Evolutionary conservation across 1,139 yeast genomes (phyloP), one percentile per base, ranked within the genome.

Genomic region (Eremothecium cymbalariae): DNA sequence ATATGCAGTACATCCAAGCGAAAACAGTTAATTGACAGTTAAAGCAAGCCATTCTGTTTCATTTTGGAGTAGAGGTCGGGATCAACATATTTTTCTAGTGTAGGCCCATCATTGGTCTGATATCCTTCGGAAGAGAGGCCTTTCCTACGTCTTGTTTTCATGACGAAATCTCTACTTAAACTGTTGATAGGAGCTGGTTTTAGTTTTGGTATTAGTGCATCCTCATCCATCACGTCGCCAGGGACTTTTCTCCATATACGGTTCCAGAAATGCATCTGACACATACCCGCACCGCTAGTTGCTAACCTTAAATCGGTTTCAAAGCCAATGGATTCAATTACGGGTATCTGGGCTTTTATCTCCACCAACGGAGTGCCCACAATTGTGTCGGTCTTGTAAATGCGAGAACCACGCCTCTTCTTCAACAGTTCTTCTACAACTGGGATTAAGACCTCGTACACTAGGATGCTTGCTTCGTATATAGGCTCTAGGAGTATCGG

Each of bases 401-500:
- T 65, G 17, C 58, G 47, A 2, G 80, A 83, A 18, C 80, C 80
- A 48, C 98, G 70, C 52, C 98, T 70, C 37, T 64, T 66, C 6
- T 62, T 60, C 13, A 90, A 51, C 6, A 81, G 56, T 30, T 69
- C 68, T 19, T 72, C 68, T 2, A 83, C 64, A 6, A 67, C 60
- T 3, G 62, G 53, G 4, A 67, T 59, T 4, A 76, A 67, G 11
- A 64, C 60, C 14, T 66, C 65, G 1, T 74, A 68, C 18, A 85
- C 74, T 0, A 77, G 65, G 1, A 77, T 67, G 41, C 73, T 69
- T 20, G 81, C 69, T n/a, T 69, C 61, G 53, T 81, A 86, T 2
- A 78, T 58, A 0, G 98, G 98, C 50, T 93, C 98, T 68, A 88
- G 59, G 18, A 93, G 57, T 24, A 76, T 66, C 0, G 98, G 97